These are phyloP conservation scores for Dipteronia dyeriana DNA, from an alignment of 345 rosid species.

Conservation along the genomic window DNA sequence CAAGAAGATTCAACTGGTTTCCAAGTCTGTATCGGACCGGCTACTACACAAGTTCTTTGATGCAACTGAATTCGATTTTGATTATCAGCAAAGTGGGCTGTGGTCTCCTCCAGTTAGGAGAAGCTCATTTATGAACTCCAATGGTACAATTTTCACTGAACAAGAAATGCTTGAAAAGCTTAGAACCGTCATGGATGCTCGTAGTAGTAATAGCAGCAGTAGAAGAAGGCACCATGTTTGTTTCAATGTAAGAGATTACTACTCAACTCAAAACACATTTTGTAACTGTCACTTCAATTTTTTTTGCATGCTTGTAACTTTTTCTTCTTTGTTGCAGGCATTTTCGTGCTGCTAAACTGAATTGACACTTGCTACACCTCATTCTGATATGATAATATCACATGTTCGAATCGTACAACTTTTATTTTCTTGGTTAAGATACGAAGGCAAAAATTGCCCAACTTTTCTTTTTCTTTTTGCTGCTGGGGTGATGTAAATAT, in stretches of 20 bases:
- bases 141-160: conserved; percentile 55
- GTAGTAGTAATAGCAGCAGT: conserved; percentile 27
- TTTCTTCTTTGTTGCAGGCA: background rate
- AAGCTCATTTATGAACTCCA: conserved; percentile 56
- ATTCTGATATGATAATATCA: no score
- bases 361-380: no score
- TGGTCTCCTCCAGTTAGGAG: conserved; percentile 83
- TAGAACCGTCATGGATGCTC: conserved; percentile 30
- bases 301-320: background rate
- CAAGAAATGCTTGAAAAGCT: conserved; percentile 60
- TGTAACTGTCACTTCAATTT: background rate
- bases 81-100: conserved; percentile 55
- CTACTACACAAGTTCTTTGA: conserved; percentile 64
- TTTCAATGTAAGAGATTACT: conserved; percentile 19
- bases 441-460: background rate
- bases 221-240: conserved; percentile 27
- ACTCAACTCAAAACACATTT: background rate
- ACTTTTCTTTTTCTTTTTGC: background rate
- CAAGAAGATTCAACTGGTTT: conserved; percentile 46
- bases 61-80: conserved; percentile 61
- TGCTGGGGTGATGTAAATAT: conserved; percentile 1
- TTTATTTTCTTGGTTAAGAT: background rate
- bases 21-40: conserved; percentile 61
- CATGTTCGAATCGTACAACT: no score
- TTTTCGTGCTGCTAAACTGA: conserved; percentile 12